Percentiles rank a stretch among this genome's conserved stretches.
These are phyloP conservation scores for Postia placenta DNA, from an alignment of 768 basidiomycete genomes.

Conservation along the genomic window DNA sequence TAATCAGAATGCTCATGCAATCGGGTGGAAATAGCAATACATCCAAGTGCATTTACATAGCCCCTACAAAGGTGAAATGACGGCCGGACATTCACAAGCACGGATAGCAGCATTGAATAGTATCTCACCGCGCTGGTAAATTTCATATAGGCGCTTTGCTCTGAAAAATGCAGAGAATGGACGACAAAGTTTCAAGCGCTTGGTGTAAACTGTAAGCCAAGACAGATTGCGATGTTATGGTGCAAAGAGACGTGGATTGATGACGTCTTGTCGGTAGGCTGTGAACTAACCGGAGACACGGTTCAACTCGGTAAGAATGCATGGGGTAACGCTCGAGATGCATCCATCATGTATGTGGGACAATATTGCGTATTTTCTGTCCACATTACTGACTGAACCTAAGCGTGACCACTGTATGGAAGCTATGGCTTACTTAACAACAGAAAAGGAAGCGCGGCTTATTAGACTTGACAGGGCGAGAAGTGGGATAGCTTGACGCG, in stretches of 20 bases:
- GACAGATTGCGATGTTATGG: neutral
- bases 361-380: neutral
- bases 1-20: slow-evolving; percentile 64
- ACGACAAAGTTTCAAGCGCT: slow-evolving; percentile 66
- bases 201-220: slow-evolving; percentile 62
- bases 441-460: neutral
- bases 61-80: slow-evolving; percentile 74
- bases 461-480: slow-evolving; percentile 56
- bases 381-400: neutral
- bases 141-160: slow-evolving; percentile 81
- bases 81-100: too few species aligned
- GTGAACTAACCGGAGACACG: slow-evolving; percentile 92
- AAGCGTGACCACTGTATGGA: slow-evolving; percentile 19
- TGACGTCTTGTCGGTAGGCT: slow-evolving; percentile 41
- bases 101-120: neutral
- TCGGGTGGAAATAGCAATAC: slow-evolving; percentile 27
- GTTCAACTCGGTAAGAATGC: slow-evolving; percentile 55
- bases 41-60: slow-evolving; percentile 85
- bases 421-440: neutral
- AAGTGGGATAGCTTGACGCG: slow-evolving; percentile 96
- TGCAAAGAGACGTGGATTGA: neutral
- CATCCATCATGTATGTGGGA: slow-evolving; percentile 66
- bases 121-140: too few species aligned
- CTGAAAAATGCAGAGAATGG: slow-evolving; percentile 86
- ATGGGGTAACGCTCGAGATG: slow-evolving; percentile 69